phyloP scores from a whole-genome alignment of 2,329 filamentous ascomycete genomes.

The Lasiodiplodia sp. region DNA sequence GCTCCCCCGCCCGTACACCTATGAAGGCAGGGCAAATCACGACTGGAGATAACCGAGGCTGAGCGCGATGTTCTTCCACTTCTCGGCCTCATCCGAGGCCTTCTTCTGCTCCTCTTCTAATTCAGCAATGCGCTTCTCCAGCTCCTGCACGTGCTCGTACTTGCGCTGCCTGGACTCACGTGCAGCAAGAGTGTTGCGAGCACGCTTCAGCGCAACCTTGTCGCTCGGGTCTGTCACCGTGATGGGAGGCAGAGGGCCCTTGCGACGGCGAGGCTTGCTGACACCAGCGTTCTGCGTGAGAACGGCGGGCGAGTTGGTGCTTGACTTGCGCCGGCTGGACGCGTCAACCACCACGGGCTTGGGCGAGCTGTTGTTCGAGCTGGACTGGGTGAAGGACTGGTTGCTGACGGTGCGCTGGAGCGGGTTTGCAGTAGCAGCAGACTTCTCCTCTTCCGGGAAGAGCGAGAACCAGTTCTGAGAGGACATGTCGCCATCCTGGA shows the following conservation, averaged over 20 bases:
- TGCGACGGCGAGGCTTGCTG: constrained; percentile 71
- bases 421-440: constrained; percentile 38
- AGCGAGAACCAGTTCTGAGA: constrained; percentile 74
- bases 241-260: constrained; percentile 82
- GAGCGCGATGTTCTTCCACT: constrained; percentile 42
- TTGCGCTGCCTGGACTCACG: constrained; percentile 92
- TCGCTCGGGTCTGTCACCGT: constrained; percentile 74
- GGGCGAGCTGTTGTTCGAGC: constrained; percentile 47
- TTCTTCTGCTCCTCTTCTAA: constrained; percentile 62
- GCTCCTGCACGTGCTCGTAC: constrained; percentile 74
- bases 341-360: constrained; percentile 37
- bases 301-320: constrained; percentile 53
- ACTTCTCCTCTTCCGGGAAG: constrained; percentile 63
- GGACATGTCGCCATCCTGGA: constrained; percentile 65
- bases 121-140: constrained; percentile 76
- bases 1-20: constrained; percentile 42
- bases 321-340: constrained; percentile 47
- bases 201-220: constrained; percentile 85
- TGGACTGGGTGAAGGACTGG: constrained; percentile 46
- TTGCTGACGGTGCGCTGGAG: constrained; percentile 53
- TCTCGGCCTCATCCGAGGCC: constrained; percentile 51
- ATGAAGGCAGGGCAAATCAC: constrained; percentile 38
- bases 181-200: constrained; percentile 90
- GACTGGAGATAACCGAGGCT: constrained; percentile 43
- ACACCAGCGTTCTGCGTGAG: constrained; percentile 75